A percentile compares a stretch with the other conserved stretches of the same genome.
Conservation (phyloP, 129 eudicot genomes). For the Helianthus tuberosus region DNA sequence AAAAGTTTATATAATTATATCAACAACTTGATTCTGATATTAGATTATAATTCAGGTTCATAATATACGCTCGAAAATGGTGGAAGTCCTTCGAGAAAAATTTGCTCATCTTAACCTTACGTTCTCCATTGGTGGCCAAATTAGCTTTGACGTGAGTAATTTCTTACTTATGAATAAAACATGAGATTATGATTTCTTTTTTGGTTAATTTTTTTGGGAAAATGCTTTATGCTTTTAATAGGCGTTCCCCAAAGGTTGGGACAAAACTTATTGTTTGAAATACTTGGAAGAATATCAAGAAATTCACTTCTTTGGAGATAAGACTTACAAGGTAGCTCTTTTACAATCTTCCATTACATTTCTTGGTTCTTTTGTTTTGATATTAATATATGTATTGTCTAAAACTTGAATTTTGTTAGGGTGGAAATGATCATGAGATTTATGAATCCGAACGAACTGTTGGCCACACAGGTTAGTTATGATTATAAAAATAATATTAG, state of each 20-base stretch:
- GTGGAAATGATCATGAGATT: constrained; percentile 94
- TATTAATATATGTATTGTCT: background rate
- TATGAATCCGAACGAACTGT: constrained; percentile 74
- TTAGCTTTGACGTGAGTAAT: constrained; percentile 90
- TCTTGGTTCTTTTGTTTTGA: background rate
- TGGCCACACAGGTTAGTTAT: constrained; percentile 90
- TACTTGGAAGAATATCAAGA: constrained; percentile 83
- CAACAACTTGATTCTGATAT: background rate
- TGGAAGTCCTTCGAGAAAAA: constrained; percentile 79
- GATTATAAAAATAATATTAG: background rate
- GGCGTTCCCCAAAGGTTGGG: constrained; percentile 99
- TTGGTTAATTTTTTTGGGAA: background rate
- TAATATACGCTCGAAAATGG: constrained; percentile 82
- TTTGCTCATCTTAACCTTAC: constrained; percentile 86
- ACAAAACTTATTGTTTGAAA: constrained; percentile 90
- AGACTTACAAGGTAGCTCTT: constrained; percentile 76
- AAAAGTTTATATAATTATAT: background rate
- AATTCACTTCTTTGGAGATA: constrained; percentile 98
- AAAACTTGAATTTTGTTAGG: constrained; percentile 41
- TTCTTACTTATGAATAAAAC: constrained; percentile 13
- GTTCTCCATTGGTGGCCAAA: constrained; percentile 95
- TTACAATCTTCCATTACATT: background rate
- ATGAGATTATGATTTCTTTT: background rate
- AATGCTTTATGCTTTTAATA: constrained; percentile 30
- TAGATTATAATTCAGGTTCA: constrained; percentile 56